phyloP scores from a whole-genome alignment of 768 basidiomycete species.

The Pleurotus eryngii region DNA sequence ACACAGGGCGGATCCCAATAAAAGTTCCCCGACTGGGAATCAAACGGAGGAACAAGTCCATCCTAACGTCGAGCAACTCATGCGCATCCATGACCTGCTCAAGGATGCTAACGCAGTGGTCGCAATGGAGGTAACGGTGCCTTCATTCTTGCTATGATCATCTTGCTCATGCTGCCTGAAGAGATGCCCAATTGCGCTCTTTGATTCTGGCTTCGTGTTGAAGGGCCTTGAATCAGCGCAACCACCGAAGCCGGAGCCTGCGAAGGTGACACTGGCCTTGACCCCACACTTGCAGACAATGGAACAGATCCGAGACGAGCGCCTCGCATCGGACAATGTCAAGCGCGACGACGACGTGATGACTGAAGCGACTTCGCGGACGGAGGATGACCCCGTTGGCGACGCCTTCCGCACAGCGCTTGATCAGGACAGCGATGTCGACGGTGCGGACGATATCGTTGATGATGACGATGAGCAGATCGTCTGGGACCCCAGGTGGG shows the following conservation, averaged over 20 bases:
- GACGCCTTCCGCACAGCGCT: slow-evolving; percentile 52
- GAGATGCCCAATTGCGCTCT: slow-evolving; percentile 38
- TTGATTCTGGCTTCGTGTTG: slow-evolving; percentile 32
- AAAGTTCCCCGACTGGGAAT: slow-evolving; percentile 5
- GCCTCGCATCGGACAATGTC: slow-evolving; percentile 15
- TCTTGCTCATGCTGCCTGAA: slow-evolving; percentile 15
- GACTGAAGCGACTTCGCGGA: slow-evolving; percentile 65
- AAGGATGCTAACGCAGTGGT: slow-evolving; percentile 58
- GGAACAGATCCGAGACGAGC: slow-evolving; percentile 22
- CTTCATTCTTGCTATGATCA: neutral
- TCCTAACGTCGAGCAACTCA: slow-evolving; percentile 94
- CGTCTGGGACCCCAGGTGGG: slow-evolving; percentile 69
- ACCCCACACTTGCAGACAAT: slow-evolving; percentile 19
- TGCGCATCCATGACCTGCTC: slow-evolving; percentile 87
- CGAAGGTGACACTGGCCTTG: slow-evolving; percentile 4
- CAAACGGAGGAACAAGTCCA: slow-evolving; percentile 46
- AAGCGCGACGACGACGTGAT: slow-evolving; percentile 52
- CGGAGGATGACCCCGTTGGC: slow-evolving; percentile 80
- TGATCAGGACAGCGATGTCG: slow-evolving; percentile 36
- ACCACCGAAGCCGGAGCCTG: slow-evolving; percentile 1
- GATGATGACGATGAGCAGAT: slow-evolving; percentile 71
- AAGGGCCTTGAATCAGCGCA: slow-evolving; percentile 22
- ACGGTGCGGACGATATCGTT: slow-evolving; percentile 2
- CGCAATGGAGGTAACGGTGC: slow-evolving; percentile 48
- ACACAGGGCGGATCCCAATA: neutral